These are phyloP conservation scores for Geotrichum fermentans DNA, from an alignment of 1,139 yeast species.

Conservation along the genomic window DNA sequence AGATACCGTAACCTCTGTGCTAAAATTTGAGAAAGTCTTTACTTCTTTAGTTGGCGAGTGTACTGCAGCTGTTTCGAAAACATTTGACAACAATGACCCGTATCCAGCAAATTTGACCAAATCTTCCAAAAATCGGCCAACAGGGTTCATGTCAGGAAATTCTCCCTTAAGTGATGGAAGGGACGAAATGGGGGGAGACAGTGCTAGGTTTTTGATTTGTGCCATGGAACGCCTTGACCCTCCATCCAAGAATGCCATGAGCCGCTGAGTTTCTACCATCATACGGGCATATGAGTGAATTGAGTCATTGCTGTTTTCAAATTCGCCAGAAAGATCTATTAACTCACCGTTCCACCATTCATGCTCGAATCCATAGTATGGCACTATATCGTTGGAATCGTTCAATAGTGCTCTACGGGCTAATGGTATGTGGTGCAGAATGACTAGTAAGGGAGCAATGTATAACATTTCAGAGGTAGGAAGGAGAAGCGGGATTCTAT, in stretches of 20 bases:
- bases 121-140: slow-evolving; percentile 24
- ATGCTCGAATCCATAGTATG: slow-evolving; percentile 40
- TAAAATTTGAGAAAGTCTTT: slow-evolving; percentile 24
- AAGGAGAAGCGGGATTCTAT: slow-evolving; percentile 37
- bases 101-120: slow-evolving; percentile 4
- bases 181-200: slow-evolving; percentile 29
- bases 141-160: slow-evolving; percentile 25
- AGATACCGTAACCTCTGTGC: slow-evolving; percentile 28
- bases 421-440: slow-evolving; percentile 43
- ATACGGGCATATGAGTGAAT: slow-evolving; percentile 25
- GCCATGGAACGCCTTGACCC: slow-evolving; percentile 42
- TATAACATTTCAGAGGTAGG: slow-evolving; percentile 39
- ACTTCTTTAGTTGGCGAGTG: slow-evolving; percentile 24
- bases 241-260: slow-evolving; percentile 44
- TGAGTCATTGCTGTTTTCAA: not conserved
- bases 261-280: slow-evolving; percentile 42
- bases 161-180: slow-evolving; percentile 26
- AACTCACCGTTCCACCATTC: slow-evolving; percentile 45
- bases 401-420: slow-evolving; percentile 39
- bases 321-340: slow-evolving; percentile 15
- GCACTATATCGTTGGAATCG: slow-evolving; percentile 33
- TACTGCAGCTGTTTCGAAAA: slow-evolving; percentile 23
- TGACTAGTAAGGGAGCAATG: slow-evolving; percentile 42
- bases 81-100: slow-evolving; percentile 2
- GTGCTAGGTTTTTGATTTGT: slow-evolving; percentile 37